Evolutionary conservation across 495 filamentous ascomycete species (phyloP), one percentile per base, ranked within the genome.

Genomic region (Neurospora sp.): DNA sequence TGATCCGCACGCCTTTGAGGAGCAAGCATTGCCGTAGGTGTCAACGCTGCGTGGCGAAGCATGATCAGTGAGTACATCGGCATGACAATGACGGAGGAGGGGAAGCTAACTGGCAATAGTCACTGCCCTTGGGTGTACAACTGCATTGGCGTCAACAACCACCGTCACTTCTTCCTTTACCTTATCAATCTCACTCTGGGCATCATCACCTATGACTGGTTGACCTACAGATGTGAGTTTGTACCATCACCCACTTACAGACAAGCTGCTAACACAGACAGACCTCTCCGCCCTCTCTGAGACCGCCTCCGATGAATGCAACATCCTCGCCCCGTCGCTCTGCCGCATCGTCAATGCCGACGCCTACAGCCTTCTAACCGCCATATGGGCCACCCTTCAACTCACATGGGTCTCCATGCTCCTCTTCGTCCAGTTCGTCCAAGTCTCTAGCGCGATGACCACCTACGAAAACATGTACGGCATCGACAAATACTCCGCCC

Each of bases 71-170:
- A 85, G 94, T 80, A 40, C 68, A 46, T 27, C 40, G n/a, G 11
- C 6, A 31, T 38, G 14, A 31, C 70, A 61, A 40, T 18, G 5
- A 39, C 9, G n/a, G 70, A 22, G 35, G 10, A 12, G 9, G 7
- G 14, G 5, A 6, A 37, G 69, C 18, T 39, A 73, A 73, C 85
- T 90, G 79, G 92, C 80, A 10, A 48, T 59, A 98, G 95, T 77
- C 96, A 99, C 79, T 99, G 96, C 77, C 96, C 96, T 0, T 99
- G 96, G 96, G 93, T 98, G 44, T 91, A 96, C 81, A 98, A 97
- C 82, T 99, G 96, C 78, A 88, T 99, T 46, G 96, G 92, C 53
- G 86, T 94, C 46, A 98, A 97, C 78, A 99, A 99, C 78, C 90
- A 97, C 76, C 90, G 96, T 5, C 96, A 98, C 77, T 99, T 99